A percentile compares a stretch with the other conserved stretches of the same genome.
Conservation (phyloP, 1,284 basidiomycete species). For the Cryptococcus neoformans region DNA sequence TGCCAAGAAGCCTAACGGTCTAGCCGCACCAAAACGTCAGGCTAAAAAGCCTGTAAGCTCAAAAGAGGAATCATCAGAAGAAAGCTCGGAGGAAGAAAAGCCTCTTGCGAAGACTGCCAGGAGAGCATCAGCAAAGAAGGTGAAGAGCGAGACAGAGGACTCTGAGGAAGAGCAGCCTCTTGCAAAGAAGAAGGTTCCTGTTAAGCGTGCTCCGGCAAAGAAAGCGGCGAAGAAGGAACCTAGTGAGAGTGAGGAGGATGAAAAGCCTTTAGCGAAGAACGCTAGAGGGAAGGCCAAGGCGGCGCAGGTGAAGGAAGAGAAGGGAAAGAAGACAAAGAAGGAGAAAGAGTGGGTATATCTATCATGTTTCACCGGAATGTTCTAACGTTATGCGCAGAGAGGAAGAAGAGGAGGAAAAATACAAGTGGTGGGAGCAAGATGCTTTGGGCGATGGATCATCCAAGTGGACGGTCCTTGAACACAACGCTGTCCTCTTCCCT, state of each 20-base stretch:
- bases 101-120: background rate
- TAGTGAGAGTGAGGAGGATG: constrained; percentile 60
- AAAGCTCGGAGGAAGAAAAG: background rate
- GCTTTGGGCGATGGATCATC: constrained; percentile 67
- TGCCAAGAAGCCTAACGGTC: constrained; percentile 44
- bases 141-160: background rate
- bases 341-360: constrained; percentile 32
- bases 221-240: constrained; percentile 47
- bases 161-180: constrained; percentile 66
- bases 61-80: constrained; percentile 8
- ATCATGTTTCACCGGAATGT: background rate
- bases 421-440: constrained; percentile 74
- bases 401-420: constrained; percentile 50
- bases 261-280: constrained; percentile 44
- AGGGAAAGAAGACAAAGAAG: constrained; percentile 62
- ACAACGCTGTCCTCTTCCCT: constrained; percentile 94
- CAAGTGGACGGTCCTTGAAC: constrained; percentile 92
- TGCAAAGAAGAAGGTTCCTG: constrained; percentile 46
- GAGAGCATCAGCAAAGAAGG: constrained; percentile 12
- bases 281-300: background rate
- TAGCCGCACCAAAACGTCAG: constrained; percentile 47
- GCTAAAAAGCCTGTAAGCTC: constrained; percentile 17
- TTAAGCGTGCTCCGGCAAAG: constrained; percentile 10
- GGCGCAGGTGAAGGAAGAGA: constrained; percentile 20
- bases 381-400: constrained; percentile 7